These are phyloP conservation scores for Luzula sylvatica DNA, from an alignment of 176 grass and related monocot species.

Conservation along the genomic window DNA sequence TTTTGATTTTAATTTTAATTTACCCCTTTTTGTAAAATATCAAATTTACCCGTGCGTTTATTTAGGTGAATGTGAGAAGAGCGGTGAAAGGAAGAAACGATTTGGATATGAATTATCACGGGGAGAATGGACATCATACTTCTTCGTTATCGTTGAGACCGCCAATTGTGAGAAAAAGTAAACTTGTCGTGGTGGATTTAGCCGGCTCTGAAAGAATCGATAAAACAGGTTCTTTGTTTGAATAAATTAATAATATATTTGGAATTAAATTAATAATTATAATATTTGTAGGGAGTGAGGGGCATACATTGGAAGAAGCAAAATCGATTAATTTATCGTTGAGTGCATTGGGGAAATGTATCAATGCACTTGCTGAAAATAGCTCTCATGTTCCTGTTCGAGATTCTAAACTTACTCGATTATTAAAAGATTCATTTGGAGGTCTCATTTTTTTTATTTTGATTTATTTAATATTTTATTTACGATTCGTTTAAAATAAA, in stretches of 20 bases:
- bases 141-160: conserved; percentile 79
- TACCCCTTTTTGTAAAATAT: background rate
- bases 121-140: conserved; percentile 74
- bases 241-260: background rate
- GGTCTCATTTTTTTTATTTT: conserved; percentile 23
- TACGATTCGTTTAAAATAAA: conserved; percentile 2
- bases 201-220: conserved; percentile 98
- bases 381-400: conserved; percentile 91
- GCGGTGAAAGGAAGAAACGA: conserved; percentile 80
- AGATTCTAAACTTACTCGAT: conserved; percentile 97
- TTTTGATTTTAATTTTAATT: background rate
- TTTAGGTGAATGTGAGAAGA: conserved; percentile 89
- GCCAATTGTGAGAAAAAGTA: conserved; percentile 87
- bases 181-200: conserved; percentile 95
- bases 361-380: conserved; percentile 97
- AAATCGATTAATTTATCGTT: conserved; percentile 98
- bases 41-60: too few relatives aligned
- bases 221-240: conserved; percentile 54
- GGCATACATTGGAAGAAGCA: conserved; percentile 97
- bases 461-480: background rate
- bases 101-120: conserved; percentile 40
- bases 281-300: conserved; percentile 77
- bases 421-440: conserved; percentile 99
- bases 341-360: conserved; percentile 93
- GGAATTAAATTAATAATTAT: conserved; percentile 12